Evolutionary conservation across 495 filamentous ascomycete genomes (phyloP), one percentile per base, ranked within the genome.

Genomic region (Rostrohypoxylon terebratum): DNA sequence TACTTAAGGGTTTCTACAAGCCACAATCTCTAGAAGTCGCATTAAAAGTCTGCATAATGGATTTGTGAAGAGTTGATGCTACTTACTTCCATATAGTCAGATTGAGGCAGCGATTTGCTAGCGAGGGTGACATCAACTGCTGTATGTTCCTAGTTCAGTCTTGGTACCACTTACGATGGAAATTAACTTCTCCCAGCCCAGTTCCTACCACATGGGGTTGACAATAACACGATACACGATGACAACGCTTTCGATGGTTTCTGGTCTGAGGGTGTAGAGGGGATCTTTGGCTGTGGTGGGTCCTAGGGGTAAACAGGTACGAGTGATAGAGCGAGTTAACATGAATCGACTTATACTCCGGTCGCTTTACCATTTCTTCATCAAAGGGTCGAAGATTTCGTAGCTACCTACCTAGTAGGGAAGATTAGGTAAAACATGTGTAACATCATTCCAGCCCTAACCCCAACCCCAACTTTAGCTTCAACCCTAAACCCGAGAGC

Each of bases 1-100:
- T 94, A 94, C 78, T 94, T 94, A 59, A 94, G 76, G 42, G 92
- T 91, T 83, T 94, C 92, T 11, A 89, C 88, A 36, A 90, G 79
- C 89, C 89, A 92, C 77, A 92, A 93, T 48, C 83, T 77, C 73
- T 75, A 68, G 1, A 0, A 50, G 1, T n/a, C 28, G 20, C 40
- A 77, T 83, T 33, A 78, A 75, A 42, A 77, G 4, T 36, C 28
- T 18, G 14, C 1, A 25, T 13, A 36, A 9, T 9, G 10, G 60
- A 59, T 48, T 14, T 8, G 38, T 21, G n/a, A 31, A 31, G 21
- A 2, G 10, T 25, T 16, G 9, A 11, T 28, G 28, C 6, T 25
- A 71, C 67, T 63, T 63, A 81, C 80, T 77, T 87, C 84, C 82
- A 84, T 84, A 59, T 81, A 83, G 59, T 85, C 83, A 14, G 78